Conservation (phyloP, 1,284 basidiomycete genomes). For the Pyrrhoderma noxium region DNA sequence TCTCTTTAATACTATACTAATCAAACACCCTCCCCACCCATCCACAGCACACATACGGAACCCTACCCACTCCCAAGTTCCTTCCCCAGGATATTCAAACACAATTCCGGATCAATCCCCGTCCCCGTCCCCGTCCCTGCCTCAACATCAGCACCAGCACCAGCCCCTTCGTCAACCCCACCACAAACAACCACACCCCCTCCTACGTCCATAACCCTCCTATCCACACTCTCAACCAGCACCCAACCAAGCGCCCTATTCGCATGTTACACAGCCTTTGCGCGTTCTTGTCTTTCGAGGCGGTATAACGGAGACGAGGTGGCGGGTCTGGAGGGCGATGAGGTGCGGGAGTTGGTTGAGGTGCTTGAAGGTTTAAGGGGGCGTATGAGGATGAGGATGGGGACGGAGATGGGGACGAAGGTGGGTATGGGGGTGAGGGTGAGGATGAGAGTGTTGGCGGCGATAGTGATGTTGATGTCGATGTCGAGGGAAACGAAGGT, state of each 20-base stretch:
- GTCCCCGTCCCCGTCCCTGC: not conserved
- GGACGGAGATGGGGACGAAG: conserved; percentile 25
- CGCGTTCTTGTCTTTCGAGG: conserved; percentile 30
- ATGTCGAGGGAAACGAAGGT: not conserved
- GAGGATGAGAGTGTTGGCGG: not conserved
- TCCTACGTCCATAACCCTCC: too few species aligned
- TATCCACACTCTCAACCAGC: too few species aligned
- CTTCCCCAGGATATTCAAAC: conserved; percentile 36
- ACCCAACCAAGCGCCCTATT: not conserved
- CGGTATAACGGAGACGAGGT: conserved; percentile 22
- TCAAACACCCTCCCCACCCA: conserved; percentile 3
- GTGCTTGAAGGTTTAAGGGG: conserved; percentile 42
- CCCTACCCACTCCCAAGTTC: conserved; percentile 46
- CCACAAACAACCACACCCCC: conserved; percentile 25
- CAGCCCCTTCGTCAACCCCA: conserved; percentile 24
- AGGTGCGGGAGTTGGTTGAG: conserved; percentile 42
- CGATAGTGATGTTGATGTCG: not conserved
- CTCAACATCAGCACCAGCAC: conserved; percentile 12
- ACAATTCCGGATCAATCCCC: conserved; percentile 7
- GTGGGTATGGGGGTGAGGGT: conserved; percentile 16
- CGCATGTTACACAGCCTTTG: conserved; percentile 37
- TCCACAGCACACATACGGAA: conserved; percentile 33
- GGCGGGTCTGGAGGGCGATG: conserved; percentile 38
- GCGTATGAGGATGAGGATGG: conserved; percentile 29
- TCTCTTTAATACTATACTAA: not conserved